Base-by-base conservation (phyloP, 768 basidiomycete genomes). In the Tremella yokohamensis region DNA sequence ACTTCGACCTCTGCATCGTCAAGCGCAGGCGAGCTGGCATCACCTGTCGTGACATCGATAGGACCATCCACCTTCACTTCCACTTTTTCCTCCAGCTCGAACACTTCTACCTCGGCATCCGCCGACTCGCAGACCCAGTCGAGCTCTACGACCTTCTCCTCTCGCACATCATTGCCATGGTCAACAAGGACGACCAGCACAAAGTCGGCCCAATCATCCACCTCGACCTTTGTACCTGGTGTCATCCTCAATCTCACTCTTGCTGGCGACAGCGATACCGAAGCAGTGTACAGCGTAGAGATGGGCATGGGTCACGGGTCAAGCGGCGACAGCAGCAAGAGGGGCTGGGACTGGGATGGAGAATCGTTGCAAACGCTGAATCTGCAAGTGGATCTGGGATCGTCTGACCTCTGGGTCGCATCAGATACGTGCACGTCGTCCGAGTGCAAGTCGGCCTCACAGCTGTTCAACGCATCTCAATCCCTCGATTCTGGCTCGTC, bases 391-490 rank as follows among this genome's bases (percentile, higher is more conserved):
- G 75, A 76, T 63, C 47, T 76, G 34, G 75, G 75, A 8, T 73
- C 71, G 6, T 72, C 71, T 18, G 75, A 76, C 61, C 56, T 76
- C 54, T 76, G 75, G 75, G 60, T 76, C 18, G 75, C 75, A 15
- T 58, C 66, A 3, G 56, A 52, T 12, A 54, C 58, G 26, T 72
- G 74, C 49, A 56, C 56, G 12, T 61, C 63, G 2, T 49, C 65
- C 6, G 60, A 62, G 18, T 74, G 72, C 52, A 48, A 22, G 6
- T 53, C 59, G 38, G 62, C 66, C 9, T 56, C 60, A 1, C n/a
- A 49, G 1, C 38, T 60, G 8, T 65, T 65, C 54, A 51, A 65
- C 50, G 26, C 38, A 2, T 60, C 61, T 3, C 40, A 49, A 16
- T 66, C 67, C 1, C 55, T 71, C 16, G 53, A 66, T 24, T 64